These are phyloP conservation scores for Ambispora gerdemannii DNA, from an alignment of 192 early-diverging fungal genomes.

Conservation along the genomic window DNA sequence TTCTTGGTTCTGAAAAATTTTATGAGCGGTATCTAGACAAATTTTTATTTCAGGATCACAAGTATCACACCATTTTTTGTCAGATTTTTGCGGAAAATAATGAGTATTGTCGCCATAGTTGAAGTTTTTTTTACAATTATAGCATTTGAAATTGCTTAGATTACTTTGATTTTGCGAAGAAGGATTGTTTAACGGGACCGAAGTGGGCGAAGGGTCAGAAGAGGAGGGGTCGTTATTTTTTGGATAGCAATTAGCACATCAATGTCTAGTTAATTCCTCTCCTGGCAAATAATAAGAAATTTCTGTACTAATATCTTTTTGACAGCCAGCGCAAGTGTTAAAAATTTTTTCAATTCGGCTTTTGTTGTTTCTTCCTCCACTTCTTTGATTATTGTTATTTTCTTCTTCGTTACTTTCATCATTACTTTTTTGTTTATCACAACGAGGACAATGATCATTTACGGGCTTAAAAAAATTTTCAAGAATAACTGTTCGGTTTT, in stretches of 20 bases:
- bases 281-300: too few species aligned
- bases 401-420: too few species aligned
- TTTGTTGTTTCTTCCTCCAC: too few species aligned
- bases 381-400: too few species aligned
- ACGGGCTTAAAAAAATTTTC: too few species aligned
- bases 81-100: constrained; percentile 13
- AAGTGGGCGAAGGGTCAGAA: not conserved
- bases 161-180: not conserved
- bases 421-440: too few species aligned
- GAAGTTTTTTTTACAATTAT: constrained; percentile 16
- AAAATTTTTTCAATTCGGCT: too few species aligned
- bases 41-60: constrained; percentile 2
- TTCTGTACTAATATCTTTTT: too few species aligned
- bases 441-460: too few species aligned
- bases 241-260: not conserved
- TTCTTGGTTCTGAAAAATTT: not conserved
- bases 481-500: too few species aligned
- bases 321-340: too few species aligned
- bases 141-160: constrained; percentile 14
- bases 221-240: not conserved
- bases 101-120: constrained; percentile 16
- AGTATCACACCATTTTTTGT: constrained; percentile 11
- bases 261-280: too few species aligned
- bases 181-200: not conserved
- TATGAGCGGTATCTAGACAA: not conserved